Evolutionary conservation across 2,329 filamentous ascomycete species (phyloP), one percentile per base, ranked within the genome.

Genomic region (Epichloe sylvatica): DNA sequence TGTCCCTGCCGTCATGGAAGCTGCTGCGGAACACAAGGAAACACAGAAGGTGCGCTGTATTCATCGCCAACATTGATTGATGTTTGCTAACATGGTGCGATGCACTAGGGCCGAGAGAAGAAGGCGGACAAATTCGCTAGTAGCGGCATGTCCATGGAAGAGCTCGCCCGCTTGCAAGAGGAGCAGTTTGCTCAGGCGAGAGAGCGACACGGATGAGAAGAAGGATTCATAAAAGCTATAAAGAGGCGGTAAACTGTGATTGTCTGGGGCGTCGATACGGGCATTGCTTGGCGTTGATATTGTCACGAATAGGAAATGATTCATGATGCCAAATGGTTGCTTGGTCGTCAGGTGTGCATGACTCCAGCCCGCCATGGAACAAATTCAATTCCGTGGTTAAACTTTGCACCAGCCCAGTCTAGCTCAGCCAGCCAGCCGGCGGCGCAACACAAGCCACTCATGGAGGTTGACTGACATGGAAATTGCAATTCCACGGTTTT

Each of bases 61-160:
- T 11, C 4, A n/a, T n/a, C 5, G 5, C 44, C 3, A 36, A 78
- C 86, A 54, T 15, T 21, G 5, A 21, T 9, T 4, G 17, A 84
- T 80, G 36, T 81, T 39, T n/a, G 33, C 37, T 51, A 37, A 47
- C 34, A 23, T 35, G 9, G 35, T 11, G 38, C 13, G 19, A 8
- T 33, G 19, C 23, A 17, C 53, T 61, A 95, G 88, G 87, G 85
- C 33, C 85, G 91, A 45, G 92, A 98, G 70, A 94, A 94, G 75
- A 95, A 96, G 69, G 85, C 90, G 56, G 94, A 90, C 67, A 97
- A 97, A 70, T 89, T 97, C 62, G 91, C 95, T 60, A 85, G 92
- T 64, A 95, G 89, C 63, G 91, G 91, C 49, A 77, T 97, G 70
- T 86, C 86, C 0, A 82, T 94, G 63, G 92, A 96, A 59, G 86